These are phyloP conservation scores for Agroathelia rolfsii DNA, from an alignment of 1,284 basidiomycete species.

Conservation along the genomic window DNA sequence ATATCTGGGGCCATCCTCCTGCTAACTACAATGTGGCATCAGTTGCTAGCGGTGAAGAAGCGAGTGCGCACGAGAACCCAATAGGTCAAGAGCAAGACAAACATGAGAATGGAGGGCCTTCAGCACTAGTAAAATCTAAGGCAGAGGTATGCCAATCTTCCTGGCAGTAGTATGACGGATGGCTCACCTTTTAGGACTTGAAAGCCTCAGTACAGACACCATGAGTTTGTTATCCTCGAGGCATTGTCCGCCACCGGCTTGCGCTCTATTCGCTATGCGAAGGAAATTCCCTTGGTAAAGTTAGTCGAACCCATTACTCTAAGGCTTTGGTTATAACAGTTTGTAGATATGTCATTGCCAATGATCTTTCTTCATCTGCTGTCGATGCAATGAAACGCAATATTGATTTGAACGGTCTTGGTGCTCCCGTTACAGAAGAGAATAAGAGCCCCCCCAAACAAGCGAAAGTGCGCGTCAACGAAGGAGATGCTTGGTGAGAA, in stretches of 20 bases:
- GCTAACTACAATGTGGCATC: background rate
- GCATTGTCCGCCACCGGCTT: slow-evolving; percentile 94
- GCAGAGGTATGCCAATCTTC: too few species aligned
- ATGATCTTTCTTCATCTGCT: slow-evolving; percentile 83
- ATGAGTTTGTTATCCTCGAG: slow-evolving; percentile 82
- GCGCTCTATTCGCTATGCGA: slow-evolving; percentile 93
- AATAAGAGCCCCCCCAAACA: slow-evolving; percentile 14
- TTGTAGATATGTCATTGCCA: slow-evolving; percentile 80
- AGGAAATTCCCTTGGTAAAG: slow-evolving; percentile 91
- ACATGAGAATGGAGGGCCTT: too few species aligned
- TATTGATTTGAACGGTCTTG: slow-evolving; percentile 80
- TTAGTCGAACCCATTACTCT: slow-evolving; percentile 25
- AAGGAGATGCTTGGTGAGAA: slow-evolving; percentile 85
- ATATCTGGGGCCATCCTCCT: slow-evolving; percentile 8
- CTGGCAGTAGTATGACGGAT: too few species aligned
- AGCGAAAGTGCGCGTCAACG: slow-evolving; percentile 72
- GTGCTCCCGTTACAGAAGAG: slow-evolving; percentile 22
- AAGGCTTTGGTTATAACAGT: too few species aligned
- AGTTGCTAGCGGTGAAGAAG: background rate
- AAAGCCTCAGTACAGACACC: slow-evolving; percentile 37
- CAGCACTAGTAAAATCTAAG: background rate
- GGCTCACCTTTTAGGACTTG: too few species aligned
- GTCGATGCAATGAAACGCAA: slow-evolving; percentile 85
- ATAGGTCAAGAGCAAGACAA: too few species aligned
- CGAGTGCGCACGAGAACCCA: too few species aligned